phyloP scores from a whole-genome alignment of 352 stramenopile species.

The Phytopythium aichiense region DNA sequence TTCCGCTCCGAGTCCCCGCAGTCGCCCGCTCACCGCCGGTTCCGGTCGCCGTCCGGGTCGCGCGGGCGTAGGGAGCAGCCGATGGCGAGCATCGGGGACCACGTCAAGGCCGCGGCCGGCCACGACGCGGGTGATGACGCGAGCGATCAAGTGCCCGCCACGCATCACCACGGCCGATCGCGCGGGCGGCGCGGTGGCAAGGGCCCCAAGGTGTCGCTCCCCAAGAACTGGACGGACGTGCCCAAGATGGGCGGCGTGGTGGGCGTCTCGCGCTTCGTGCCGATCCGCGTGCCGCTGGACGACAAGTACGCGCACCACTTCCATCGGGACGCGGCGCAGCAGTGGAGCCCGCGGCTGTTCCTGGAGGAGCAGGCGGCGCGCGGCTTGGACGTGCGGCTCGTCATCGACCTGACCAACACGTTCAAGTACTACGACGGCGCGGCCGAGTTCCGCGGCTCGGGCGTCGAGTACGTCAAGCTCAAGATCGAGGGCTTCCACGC shows the following conservation, averaged over 20 bases:
- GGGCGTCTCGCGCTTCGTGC: constrained; percentile 50
- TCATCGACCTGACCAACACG: constrained; percentile 84
- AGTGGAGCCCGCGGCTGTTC: constrained; percentile 60
- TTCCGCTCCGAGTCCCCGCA: neutral
- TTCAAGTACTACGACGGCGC: constrained; percentile 79
- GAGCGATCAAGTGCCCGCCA: neutral
- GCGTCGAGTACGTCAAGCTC: constrained; percentile 73
- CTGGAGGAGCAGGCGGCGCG: constrained; percentile 33
- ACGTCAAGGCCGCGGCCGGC: neutral
- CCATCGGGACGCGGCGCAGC: constrained; percentile 18
- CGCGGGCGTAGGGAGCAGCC: neutral
- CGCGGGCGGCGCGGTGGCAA: constrained; percentile 5
- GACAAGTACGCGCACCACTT: constrained; percentile 54
- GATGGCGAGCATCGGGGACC: neutral
- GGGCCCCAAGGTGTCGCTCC: constrained; percentile 40
- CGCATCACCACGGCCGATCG: neutral
- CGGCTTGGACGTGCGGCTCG: constrained; percentile 46
- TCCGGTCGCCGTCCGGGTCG: neutral
- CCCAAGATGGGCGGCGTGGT: constrained; percentile 63
- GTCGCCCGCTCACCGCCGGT: neutral
- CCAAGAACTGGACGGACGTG: constrained; percentile 81
- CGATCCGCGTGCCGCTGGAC: constrained; percentile 71
- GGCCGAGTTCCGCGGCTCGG: constrained; percentile 35
- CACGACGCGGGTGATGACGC: neutral
- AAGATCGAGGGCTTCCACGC: constrained; percentile 67